phyloP scores from a whole-genome alignment of 2,329 filamentous ascomycete genomes.

The Trichophyton rubrum region DNA sequence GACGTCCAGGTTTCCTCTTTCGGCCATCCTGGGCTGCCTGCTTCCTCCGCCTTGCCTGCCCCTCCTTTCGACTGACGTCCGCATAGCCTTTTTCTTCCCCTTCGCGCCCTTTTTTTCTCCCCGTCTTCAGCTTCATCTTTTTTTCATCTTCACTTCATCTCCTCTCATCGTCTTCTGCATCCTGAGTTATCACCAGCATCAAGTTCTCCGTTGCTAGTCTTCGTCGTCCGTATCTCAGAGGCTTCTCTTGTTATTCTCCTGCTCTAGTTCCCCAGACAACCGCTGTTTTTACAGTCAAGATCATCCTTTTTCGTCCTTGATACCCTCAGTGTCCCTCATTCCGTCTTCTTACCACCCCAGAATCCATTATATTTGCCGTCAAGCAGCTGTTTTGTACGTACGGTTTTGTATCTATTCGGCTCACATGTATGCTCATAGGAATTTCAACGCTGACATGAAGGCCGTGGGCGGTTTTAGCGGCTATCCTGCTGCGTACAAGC shows the following conservation, averaged over 20 bases:
- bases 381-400: background rate
- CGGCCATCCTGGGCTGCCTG: background rate
- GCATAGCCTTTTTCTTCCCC: background rate
- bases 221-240: slow-evolving; percentile 25
- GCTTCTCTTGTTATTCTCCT: slow-evolving; percentile 44
- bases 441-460: slow-evolving; percentile 4
- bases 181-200: background rate
- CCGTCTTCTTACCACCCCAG: background rate
- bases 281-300: background rate
- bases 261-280: slow-evolving; percentile 10
- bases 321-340: background rate
- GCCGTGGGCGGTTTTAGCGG: background rate
- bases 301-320: background rate
- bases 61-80: slow-evolving; percentile 2
- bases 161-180: background rate
- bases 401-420: background rate
- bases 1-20: slow-evolving; percentile 15
- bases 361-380: background rate
- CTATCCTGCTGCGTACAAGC: background rate
- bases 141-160: slow-evolving; percentile 9
- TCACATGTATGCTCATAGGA: background rate
- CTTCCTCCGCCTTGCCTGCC: background rate
- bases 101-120: slow-evolving; percentile 9
- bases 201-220: background rate
- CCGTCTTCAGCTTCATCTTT: slow-evolving; percentile 14